These are phyloP conservation scores for Lolium rigidum DNA, from an alignment of 176 grass and related monocot genomes.

Conservation along the genomic window DNA sequence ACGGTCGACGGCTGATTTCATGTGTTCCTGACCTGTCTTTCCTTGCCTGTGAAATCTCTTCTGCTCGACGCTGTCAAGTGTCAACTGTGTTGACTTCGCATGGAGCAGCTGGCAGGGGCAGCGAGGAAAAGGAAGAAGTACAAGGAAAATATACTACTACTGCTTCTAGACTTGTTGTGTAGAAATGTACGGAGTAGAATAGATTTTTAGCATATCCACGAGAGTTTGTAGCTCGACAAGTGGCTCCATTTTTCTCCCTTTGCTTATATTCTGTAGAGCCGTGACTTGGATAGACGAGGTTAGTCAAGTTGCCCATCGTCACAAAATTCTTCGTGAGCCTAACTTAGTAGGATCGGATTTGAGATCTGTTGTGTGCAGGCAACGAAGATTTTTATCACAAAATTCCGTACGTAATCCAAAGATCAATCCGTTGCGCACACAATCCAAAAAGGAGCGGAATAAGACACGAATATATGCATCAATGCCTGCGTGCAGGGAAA, in stretches of 20 bases:
- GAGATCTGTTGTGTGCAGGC: constrained; percentile 15
- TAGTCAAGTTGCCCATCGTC: constrained; percentile 31
- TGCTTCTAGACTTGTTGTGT: background rate
- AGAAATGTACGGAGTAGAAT: background rate
- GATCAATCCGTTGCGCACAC: background rate
- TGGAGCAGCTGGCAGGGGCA: background rate
- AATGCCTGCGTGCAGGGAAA: background rate
- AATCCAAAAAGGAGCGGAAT: background rate
- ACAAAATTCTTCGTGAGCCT: constrained; percentile 28
- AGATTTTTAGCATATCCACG: background rate
- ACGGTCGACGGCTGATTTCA: constrained; percentile 42
- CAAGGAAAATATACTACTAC: background rate
- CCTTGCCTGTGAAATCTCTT: constrained; percentile 35
- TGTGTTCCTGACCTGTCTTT: constrained; percentile 45
- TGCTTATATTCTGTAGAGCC: background rate
- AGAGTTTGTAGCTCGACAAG: constrained; percentile 19
- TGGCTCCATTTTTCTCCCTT: constrained; percentile 3
- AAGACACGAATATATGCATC: background rate
- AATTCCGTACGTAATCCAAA: background rate
- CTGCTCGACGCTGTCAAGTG: background rate
- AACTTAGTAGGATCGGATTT: constrained; percentile 19
- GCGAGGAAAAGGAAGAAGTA: background rate
- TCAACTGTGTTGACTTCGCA: constrained; percentile 34
- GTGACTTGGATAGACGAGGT: background rate
- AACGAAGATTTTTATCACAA: background rate